Evolutionary conservation across 2,329 filamentous ascomycete species (phyloP).

Genomic region (Cercospora brassicicola): DNA sequence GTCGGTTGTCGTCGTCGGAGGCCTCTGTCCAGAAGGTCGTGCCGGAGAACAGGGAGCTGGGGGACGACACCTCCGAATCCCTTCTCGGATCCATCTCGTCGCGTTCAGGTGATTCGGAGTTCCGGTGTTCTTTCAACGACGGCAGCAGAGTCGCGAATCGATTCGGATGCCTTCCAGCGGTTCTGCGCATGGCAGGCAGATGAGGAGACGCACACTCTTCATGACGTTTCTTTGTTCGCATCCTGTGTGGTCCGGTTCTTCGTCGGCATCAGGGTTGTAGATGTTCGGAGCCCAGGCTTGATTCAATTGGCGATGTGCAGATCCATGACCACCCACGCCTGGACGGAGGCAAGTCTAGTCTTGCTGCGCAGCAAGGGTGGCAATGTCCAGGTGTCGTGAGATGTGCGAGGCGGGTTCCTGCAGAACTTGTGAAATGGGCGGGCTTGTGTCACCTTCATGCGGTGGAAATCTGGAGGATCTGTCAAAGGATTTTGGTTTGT

Average conservation of each 20-base stretch:
- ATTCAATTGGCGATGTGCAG: conserved; percentile 5
- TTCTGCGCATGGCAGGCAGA: conserved; percentile 3
- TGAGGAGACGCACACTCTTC: conserved; percentile 1
- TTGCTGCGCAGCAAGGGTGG: conserved; percentile 1
- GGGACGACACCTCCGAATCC: not conserved
- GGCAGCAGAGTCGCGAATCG: conserved; percentile 13
- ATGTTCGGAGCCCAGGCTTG: conserved; percentile 6
- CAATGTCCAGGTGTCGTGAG: not conserved
- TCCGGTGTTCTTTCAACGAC: conserved; percentile 3
- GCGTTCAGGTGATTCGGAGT: conserved; percentile 9
- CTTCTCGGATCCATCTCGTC: conserved; percentile 3
- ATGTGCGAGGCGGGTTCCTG: not conserved
- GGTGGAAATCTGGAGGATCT: conserved; percentile 6
- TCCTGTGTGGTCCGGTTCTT: conserved; percentile 6
- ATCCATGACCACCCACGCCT: conserved; percentile 9
- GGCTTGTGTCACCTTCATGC: not conserved
- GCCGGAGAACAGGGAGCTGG: conserved; percentile 19
- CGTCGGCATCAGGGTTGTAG: conserved; percentile 14
- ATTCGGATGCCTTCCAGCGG: conserved; percentile 11
- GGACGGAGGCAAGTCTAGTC: conserved; percentile 8
- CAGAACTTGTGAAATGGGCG: not conserved
- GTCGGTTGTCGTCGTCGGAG: conserved; percentile 13
- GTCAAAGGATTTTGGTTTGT: conserved; percentile 4
- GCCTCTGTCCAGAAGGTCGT: conserved; percentile 15
- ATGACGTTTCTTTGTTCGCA: conserved; percentile 3